Percentiles rank a stretch among this genome's conserved stretches.
Evolutionary conservation across 78 protist genomes (phyloP).

Genomic region (Dictyostelium firmibasis): DNA sequence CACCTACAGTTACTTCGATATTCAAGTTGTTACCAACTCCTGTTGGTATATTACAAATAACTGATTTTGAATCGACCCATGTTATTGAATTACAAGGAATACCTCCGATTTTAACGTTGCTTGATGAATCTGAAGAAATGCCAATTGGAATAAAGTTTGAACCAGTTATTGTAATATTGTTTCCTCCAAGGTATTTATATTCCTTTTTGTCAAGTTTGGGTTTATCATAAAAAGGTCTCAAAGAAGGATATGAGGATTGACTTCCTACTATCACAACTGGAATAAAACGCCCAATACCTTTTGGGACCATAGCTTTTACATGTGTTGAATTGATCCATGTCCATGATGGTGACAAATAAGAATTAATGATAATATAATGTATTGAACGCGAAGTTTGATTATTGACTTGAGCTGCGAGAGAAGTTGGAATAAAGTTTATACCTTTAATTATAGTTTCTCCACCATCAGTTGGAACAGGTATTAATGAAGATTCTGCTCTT

Average conservation of each 20-base stretch:
- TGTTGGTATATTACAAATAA: constrained; percentile 16
- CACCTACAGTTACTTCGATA: constrained; percentile 6
- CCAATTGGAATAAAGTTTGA: neutral
- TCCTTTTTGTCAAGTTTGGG: neutral
- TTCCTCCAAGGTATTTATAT: neutral
- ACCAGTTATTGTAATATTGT: neutral
- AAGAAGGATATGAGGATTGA: too few relatives aligned
- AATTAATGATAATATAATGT: too few relatives aligned
- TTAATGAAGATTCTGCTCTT: too few relatives aligned
- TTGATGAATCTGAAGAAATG: neutral
- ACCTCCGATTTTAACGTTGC: neutral
- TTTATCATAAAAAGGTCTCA: neutral
- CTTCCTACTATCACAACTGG: neutral
- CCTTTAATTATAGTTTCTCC: too few relatives aligned
- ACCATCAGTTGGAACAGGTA: too few relatives aligned
- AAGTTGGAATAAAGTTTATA: too few relatives aligned
- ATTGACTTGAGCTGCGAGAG: too few relatives aligned
- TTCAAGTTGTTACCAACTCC: neutral
- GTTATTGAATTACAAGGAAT: neutral
- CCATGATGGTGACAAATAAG: too few relatives aligned
- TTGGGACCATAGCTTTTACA: too few relatives aligned
- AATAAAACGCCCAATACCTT: too few relatives aligned
- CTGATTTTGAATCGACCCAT: constrained; percentile 10
- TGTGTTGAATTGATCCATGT: too few relatives aligned
- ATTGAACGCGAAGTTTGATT: too few relatives aligned